Evolutionary conservation across 2,329 filamentous ascomycete species (phyloP).

Genomic region (Trichoderma simmonsii): DNA sequence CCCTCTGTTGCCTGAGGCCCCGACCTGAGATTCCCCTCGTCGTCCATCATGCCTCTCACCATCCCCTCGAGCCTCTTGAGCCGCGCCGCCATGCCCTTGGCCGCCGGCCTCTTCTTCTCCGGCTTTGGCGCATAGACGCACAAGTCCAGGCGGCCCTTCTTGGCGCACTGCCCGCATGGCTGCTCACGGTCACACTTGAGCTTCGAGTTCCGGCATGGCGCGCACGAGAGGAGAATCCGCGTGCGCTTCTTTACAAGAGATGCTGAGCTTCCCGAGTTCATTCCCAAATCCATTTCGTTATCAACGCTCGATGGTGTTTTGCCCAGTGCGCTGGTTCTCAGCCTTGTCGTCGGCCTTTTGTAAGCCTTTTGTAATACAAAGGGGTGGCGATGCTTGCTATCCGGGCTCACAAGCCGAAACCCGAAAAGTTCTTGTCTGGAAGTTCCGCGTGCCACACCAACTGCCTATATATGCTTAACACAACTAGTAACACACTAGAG

Average conservation of each 20-base stretch:
- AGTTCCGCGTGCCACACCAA: background rate
- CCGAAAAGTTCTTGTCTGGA: background rate
- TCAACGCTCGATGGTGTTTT: background rate
- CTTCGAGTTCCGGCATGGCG: slow-evolving; percentile 51
- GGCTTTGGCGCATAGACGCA: slow-evolving; percentile 51
- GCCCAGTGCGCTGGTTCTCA: background rate
- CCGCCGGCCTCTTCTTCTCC: slow-evolving; percentile 38
- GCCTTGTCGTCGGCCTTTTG: background rate
- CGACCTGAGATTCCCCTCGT: slow-evolving; percentile 27
- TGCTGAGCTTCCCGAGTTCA: background rate
- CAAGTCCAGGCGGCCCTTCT: slow-evolving; percentile 44
- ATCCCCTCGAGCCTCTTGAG: slow-evolving; percentile 55
- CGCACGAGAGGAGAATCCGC: slow-evolving; percentile 51
- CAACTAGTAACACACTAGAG: background rate
- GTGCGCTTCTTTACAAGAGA: slow-evolving; percentile 38
- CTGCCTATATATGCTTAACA: background rate
- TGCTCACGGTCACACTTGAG: slow-evolving; percentile 54
- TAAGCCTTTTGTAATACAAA: background rate
- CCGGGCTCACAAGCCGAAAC: background rate
- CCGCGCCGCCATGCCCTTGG: slow-evolving; percentile 52
- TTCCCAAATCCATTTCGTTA: slow-evolving; percentile 4
- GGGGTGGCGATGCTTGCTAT: background rate
- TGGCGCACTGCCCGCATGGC: slow-evolving; percentile 52
- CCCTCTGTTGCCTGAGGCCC: slow-evolving; percentile 13
- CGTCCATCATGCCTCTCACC: slow-evolving; percentile 54